These are phyloP conservation scores for Boletus reticulatus DNA, from an alignment of 768 basidiomycete species.

Conservation along the genomic window DNA sequence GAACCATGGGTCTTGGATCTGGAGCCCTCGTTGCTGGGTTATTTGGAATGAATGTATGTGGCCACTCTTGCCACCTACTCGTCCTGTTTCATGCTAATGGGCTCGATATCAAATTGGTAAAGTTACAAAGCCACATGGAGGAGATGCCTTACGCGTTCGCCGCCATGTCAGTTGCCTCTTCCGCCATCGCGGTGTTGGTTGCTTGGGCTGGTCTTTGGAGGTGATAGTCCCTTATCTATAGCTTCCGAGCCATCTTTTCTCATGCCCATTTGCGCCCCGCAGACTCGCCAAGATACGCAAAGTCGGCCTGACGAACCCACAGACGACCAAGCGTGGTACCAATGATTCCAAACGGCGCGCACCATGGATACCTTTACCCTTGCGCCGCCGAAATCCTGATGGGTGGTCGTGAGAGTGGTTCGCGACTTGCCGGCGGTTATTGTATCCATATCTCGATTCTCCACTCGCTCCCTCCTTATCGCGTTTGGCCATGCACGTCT, in stretches of 20 bases:
- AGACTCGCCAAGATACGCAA: constrained; percentile 48
- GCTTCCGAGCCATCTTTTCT: constrained; percentile 10
- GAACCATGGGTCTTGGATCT: constrained; percentile 87
- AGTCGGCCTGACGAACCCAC: constrained; percentile 38
- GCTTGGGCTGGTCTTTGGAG: constrained; percentile 67
- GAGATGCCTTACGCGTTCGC: constrained; percentile 71
- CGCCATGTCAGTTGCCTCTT: constrained; percentile 57
- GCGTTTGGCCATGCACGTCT: background rate
- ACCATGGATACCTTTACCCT: constrained; percentile 39
- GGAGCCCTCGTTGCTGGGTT: constrained; percentile 89
- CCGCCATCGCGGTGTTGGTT: constrained; percentile 56
- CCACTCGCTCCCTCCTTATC: constrained; percentile 10
- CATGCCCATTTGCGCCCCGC: background rate
- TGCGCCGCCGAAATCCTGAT: constrained; percentile 38
- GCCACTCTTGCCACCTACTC: constrained; percentile 3
- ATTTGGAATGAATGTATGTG: constrained; percentile 94
- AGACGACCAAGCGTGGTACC: constrained; percentile 8
- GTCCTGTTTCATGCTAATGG: constrained; percentile 25
- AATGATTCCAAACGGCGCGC: constrained; percentile 16
- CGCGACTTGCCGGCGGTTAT: constrained; percentile 4
- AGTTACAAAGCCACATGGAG: constrained; percentile 79
- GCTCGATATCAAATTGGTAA: constrained; percentile 21
- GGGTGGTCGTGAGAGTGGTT: constrained; percentile 37
- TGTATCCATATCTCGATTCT: background rate
- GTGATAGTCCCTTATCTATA: constrained; percentile 30